phyloP scores from a whole-genome alignment of 1,284 basidiomycete genomes.

The Phlebopus sp. region DNA sequence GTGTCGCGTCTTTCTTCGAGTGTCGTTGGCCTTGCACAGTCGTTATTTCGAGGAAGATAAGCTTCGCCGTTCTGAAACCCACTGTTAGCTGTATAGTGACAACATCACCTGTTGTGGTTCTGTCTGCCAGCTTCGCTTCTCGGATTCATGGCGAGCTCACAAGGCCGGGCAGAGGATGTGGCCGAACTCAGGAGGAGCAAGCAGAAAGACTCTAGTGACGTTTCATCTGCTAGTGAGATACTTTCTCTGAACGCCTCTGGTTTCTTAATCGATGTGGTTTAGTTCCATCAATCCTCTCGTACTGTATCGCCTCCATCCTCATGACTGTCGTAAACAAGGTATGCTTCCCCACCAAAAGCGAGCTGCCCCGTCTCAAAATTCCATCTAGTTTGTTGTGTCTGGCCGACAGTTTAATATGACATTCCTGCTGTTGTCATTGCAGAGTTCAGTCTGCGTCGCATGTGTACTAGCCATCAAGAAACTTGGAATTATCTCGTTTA shows the following conservation, averaged over 20 bases:
- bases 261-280: conserved; percentile 4
- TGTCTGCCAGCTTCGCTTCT: background rate
- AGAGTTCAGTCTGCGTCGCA: conserved; percentile 82
- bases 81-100: background rate
- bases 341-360: conserved; percentile 13
- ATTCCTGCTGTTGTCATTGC: conserved; percentile 90
- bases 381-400: conserved; percentile 85
- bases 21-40: no score
- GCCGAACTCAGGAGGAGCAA: conserved; percentile 32
- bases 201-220: conserved; percentile 16
- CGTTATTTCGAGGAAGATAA: no score
- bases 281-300: conserved; percentile 82
- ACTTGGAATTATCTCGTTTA: conserved; percentile 84
- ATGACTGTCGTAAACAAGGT: conserved; percentile 99
- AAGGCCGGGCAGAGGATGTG: conserved; percentile 21
- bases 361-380: conserved; percentile 6
- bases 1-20: no score
- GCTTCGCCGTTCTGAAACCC: no score
- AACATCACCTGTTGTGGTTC: background rate
- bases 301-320: conserved; percentile 91
- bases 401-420: conserved; percentile 96
- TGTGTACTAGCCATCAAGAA: conserved; percentile 78
- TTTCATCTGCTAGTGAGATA: conserved; percentile 27
- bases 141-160: conserved; percentile 7
- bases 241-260: background rate